phyloP scores from a whole-genome alignment of 1,284 basidiomycete genomes.

The Phellopilus nigrolimitatus region DNA sequence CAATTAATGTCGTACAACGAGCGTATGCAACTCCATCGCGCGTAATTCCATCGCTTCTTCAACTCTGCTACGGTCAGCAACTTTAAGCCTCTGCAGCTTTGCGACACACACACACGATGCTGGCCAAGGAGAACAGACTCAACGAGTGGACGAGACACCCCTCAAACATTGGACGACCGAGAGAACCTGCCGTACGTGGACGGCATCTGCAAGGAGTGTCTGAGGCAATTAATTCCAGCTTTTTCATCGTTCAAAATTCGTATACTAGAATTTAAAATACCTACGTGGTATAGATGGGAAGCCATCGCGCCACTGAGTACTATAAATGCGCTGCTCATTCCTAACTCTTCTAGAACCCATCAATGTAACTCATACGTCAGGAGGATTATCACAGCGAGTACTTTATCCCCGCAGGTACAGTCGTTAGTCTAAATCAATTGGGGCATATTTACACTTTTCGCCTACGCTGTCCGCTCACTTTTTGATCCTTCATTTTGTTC shows the following conservation, averaged over 20 bases:
- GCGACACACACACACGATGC: neutral
- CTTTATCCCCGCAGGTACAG: constrained; percentile 18
- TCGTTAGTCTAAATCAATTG: constrained; percentile 18
- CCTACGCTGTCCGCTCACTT: neutral
- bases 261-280: neutral
- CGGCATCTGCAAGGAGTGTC: constrained; percentile 31
- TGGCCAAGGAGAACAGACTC: constrained; percentile 28
- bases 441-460: neutral
- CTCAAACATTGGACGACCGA: constrained; percentile 32
- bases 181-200: constrained; percentile 31
- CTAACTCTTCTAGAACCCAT: neutral
- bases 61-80: neutral
- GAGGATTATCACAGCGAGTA: constrained; percentile 20
- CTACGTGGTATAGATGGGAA: neutral
- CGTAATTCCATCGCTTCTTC: neutral
- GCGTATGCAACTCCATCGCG: neutral
- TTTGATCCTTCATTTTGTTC: neutral
- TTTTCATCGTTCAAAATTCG: neutral
- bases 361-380: neutral
- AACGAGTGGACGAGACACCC: constrained; percentile 28
- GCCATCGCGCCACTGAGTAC: neutral
- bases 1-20: neutral
- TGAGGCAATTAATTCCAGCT: constrained; percentile 23
- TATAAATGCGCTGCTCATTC: neutral
- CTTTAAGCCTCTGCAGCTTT: neutral